Base-by-base conservation (phyloP, 768 basidiomycete species). In the Pilatotrama ljubarskyi region DNA sequence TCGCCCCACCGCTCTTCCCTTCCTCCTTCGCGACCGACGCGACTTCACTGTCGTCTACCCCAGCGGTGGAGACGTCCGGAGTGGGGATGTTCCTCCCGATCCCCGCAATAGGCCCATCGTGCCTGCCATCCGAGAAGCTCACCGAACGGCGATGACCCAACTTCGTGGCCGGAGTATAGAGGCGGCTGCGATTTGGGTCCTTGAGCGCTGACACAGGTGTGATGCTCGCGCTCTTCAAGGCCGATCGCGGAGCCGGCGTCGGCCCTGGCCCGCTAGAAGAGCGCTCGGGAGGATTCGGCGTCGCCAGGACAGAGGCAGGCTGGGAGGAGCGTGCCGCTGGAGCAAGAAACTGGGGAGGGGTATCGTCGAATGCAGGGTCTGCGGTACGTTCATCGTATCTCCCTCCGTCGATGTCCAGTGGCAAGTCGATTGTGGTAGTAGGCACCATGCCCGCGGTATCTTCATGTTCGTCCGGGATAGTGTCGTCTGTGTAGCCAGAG, bases 61-160 rank as follows among this genome's bases (percentile, higher is more conserved):
- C 71, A 44, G 32, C 51, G 17, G 32, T 48, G 26, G 64, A 66
- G 44, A 73, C 72, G 35, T 73, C 73, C 18, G 74, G 80, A 14
- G 75, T 76, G 15, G 74, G 73, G 37, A 72, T 73, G 49, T 76
- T 77, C 44, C 76, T 68, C 44, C 71, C 74, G 42, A 88, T 72
- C 3, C 88, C 92, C 53, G 78, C 77, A 46, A 97, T 97, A n/a
- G 91, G 93, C 2, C 96, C 95, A 32, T 90, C 87, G 61, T 82
- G 83, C 70, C 87, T 90, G 5, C 97, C 97, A 70, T 99, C 97
- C 24, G 95, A 97, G 76, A 99, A 99, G 72, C 93, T 96, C 58
- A 99, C 96, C 42, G 91, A 93, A 38, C 93, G 82, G n/a, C 87
- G 83, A 65, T 87, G 84, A 13, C 75, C 73, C 15, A 73, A 64